Percentiles rank a stretch among this genome's conserved stretches.
Evolutionary conservation across 2,329 filamentous ascomycete genomes (phyloP).

Genomic region (Trichophyton schoenleinii): DNA sequence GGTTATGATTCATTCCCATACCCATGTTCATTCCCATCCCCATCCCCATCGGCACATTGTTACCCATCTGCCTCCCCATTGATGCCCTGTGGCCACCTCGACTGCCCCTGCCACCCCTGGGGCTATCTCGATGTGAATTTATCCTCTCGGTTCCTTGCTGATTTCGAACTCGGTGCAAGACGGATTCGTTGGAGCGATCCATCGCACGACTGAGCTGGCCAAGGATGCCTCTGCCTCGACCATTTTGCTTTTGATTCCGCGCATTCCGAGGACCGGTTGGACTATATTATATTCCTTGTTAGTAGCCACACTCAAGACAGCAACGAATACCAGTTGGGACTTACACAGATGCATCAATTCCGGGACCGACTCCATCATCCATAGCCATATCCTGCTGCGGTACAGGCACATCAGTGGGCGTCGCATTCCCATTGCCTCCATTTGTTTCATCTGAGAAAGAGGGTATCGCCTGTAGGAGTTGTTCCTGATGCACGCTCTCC

Average conservation of each 20-base stretch:
- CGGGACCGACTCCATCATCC: conserved; percentile 38
- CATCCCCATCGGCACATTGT: conserved; percentile 21
- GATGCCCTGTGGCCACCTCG: conserved; percentile 34
- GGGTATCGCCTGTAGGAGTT: conserved; percentile 21
- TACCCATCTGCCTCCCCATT: conserved; percentile 30
- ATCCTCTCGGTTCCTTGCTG: conserved; percentile 65
- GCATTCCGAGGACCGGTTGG: conserved; percentile 92
- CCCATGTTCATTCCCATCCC: conserved; percentile 30
- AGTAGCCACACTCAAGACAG: neutral
- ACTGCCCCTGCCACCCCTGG: conserved; percentile 56
- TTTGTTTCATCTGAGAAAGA: conserved; percentile 24
- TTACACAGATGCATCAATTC: conserved; percentile 26
- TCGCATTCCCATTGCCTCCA: neutral
- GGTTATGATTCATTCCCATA: conserved; percentile 17
- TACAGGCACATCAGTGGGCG: conserved; percentile 1
- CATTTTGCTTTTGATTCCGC: conserved; percentile 57
- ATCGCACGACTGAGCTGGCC: conserved; percentile 74
- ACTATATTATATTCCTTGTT: conserved; percentile 45
- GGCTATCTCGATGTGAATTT: conserved; percentile 62
- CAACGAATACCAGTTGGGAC: conserved; percentile 10
- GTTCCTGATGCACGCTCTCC: conserved; percentile 20
- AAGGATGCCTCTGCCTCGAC: conserved; percentile 61
- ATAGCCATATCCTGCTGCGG: conserved; percentile 55
- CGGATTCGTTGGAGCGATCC: conserved; percentile 62
- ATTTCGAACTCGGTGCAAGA: conserved; percentile 66